A percentile compares a stretch with the other conserved stretches of the same genome.
These are phyloP conservation scores for Eucalyptus pumila DNA, from an alignment of 345 rosid species.

Conservation along the genomic window DNA sequence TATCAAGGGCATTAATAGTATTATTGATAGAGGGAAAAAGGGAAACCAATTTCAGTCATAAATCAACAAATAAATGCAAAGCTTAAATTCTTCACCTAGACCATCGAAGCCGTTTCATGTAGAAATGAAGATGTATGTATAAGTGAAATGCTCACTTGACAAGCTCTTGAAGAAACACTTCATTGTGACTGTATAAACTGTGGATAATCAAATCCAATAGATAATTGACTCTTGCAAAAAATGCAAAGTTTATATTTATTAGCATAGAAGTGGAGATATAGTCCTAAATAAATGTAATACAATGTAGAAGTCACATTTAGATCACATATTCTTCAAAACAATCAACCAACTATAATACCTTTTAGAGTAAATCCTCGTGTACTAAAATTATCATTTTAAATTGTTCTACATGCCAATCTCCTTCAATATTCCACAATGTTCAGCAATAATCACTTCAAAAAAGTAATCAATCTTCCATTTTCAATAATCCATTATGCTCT, in stretches of 20 bases:
- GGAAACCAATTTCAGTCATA: not conserved
- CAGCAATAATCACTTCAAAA: too few species aligned
- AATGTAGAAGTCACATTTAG: not conserved
- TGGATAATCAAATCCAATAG: constrained; percentile 13
- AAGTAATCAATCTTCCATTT: not conserved
- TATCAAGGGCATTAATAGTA: constrained; percentile 94
- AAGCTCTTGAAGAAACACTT: constrained; percentile 67
- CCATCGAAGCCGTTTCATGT: rapidly evolving
- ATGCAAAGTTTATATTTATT: not conserved
- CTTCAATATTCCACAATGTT: too few species aligned
- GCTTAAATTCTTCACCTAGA: not conserved
- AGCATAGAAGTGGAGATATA: not conserved
- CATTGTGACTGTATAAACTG: constrained; percentile 15
- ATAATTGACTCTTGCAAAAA: constrained; percentile 51
- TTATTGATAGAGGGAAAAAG: constrained; percentile 30
- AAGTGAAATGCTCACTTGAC: constrained; percentile 44
- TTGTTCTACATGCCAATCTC: too few species aligned
- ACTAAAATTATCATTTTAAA: too few species aligned
- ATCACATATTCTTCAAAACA: too few species aligned
- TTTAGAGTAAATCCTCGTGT: too few species aligned
- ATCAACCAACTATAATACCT: too few species aligned
- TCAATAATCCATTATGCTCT: not conserved
- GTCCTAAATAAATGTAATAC: not conserved
- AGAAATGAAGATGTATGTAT: not conserved
- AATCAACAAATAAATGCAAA: not conserved